These are phyloP conservation scores for Ogataea henricii DNA, from an alignment of 805 yeast species.

Conservation along the genomic window DNA sequence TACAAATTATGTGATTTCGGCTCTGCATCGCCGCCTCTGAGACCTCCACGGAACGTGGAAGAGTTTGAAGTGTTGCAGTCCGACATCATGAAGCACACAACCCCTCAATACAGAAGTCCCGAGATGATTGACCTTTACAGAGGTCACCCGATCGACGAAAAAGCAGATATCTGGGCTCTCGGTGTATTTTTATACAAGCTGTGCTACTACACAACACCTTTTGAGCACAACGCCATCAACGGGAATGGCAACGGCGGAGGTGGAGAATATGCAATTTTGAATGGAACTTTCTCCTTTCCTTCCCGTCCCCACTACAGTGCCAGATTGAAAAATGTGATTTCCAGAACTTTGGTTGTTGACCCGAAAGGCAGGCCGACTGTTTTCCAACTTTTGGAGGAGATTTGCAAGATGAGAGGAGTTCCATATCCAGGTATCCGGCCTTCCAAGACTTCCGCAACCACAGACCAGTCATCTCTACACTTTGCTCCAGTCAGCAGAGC, in stretches of 20 bases:
- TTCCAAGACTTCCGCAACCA: slow-evolving; percentile 18
- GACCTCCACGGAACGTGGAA: slow-evolving; percentile 62
- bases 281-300: slow-evolving; percentile 55
- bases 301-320: slow-evolving; percentile 59
- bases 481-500: background rate
- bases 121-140: slow-evolving; percentile 77
- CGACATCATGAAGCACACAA: slow-evolving; percentile 76
- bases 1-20: slow-evolving; percentile 84
- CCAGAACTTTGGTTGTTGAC: slow-evolving; percentile 60
- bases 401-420: slow-evolving; percentile 58
- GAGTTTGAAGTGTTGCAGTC: slow-evolving; percentile 62
- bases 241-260: slow-evolving; percentile 39
- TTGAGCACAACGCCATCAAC: slow-evolving; percentile 52
- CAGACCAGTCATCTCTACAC: background rate
- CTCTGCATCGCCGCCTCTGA: slow-evolving; percentile 64
- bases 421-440: slow-evolving; percentile 39
- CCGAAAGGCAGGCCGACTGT: slow-evolving; percentile 76
- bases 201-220: slow-evolving; percentile 83
- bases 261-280: slow-evolving; percentile 64
- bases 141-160: slow-evolving; percentile 75
- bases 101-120: slow-evolving; percentile 84
- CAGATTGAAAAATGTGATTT: slow-evolving; percentile 63
- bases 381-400: slow-evolving; percentile 67
- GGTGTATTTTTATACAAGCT: slow-evolving; percentile 77
- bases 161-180: slow-evolving; percentile 83